These are phyloP conservation scores for Gomphus bonarii DNA, from an alignment of 1,284 basidiomycete species.

Conservation along the genomic window DNA sequence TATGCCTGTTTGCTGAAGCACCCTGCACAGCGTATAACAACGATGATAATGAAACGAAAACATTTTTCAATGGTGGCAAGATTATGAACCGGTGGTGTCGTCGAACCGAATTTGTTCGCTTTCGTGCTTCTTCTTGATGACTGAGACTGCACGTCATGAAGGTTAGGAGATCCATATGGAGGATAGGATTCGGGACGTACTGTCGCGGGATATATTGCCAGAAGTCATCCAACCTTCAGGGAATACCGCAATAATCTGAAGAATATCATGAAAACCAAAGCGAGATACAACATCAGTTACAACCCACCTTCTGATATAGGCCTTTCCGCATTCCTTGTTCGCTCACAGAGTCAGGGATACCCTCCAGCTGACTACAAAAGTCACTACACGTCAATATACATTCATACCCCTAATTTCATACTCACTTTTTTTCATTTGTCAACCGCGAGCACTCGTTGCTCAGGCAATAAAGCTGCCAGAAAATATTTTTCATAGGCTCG, in stretches of 20 bases:
- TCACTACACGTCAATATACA: slow-evolving; percentile 6
- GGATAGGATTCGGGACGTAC: slow-evolving; percentile 19
- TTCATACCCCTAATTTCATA: not conserved
- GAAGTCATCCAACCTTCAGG: slow-evolving; percentile 63
- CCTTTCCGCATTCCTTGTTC: slow-evolving; percentile 69
- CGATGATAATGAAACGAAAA: not conserved
- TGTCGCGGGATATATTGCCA: slow-evolving; percentile 37
- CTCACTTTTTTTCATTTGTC: slow-evolving; percentile 72
- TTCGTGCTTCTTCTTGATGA: slow-evolving; percentile 51
- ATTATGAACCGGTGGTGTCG: not conserved
- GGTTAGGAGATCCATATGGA: slow-evolving; percentile 29
- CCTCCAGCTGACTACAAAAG: slow-evolving; percentile 45
- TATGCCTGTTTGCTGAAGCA: too few relatives aligned
- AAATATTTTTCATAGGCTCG: slow-evolving; percentile 61
- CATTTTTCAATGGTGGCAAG: not conserved
- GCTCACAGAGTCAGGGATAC: slow-evolving; percentile 56
- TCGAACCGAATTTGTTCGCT: slow-evolving; percentile 12
- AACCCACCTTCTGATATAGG: slow-evolving; percentile 59
- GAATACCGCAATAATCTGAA: slow-evolving; percentile 58
- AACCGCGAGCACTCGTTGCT: slow-evolving; percentile 72
- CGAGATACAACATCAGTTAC: not conserved
- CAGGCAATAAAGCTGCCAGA: slow-evolving; percentile 70
- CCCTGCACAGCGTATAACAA: not conserved
- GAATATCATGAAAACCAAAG: not conserved
- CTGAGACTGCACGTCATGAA: slow-evolving; percentile 41